A percentile compares a stretch with the other conserved stretches of the same genome.
phyloP scores from a whole-genome alignment of 768 basidiomycete species.

The Calocera cornea region DNA sequence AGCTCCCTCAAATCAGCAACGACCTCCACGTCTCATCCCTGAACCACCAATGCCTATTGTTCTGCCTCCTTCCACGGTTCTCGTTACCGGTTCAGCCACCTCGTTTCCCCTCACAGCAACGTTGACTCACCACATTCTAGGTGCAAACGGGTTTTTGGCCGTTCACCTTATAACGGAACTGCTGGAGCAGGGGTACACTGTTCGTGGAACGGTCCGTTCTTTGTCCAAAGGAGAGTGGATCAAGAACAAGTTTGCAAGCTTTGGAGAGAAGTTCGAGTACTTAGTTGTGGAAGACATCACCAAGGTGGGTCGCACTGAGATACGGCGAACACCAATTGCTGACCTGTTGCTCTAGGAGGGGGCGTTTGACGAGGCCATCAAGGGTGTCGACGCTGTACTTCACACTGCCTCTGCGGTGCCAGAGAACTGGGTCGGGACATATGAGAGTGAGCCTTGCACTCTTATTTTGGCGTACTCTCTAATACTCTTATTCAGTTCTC shows the following conservation, averaged over 20 bases:
- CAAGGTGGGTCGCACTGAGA: constrained; percentile 17
- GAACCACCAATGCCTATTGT: constrained; percentile 21
- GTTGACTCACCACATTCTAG: neutral
- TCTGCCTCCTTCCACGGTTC: constrained; percentile 7
- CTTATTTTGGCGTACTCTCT: neutral
- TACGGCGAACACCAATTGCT: too few relatives aligned
- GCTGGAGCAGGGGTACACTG: constrained; percentile 25
- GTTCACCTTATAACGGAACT: constrained; percentile 16
- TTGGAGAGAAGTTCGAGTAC: constrained; percentile 24
- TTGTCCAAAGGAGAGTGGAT: constrained; percentile 31
- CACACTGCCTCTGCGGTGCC: constrained; percentile 24
- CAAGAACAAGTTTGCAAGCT: constrained; percentile 23
- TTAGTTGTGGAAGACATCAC: constrained; percentile 33
- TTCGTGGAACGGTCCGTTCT: constrained; percentile 32
- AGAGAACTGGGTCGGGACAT: constrained; percentile 19
- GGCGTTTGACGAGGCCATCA: constrained; percentile 68
- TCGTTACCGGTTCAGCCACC: constrained; percentile 8
- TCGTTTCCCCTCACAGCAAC: neutral
- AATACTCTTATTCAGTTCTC: too few relatives aligned
- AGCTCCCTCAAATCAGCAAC: too few relatives aligned
- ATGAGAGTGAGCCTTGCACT: constrained; percentile 9
- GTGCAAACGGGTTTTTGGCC: constrained; percentile 15
- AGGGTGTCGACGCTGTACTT: constrained; percentile 30
- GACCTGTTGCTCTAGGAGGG: constrained; percentile 26
- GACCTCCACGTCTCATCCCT: too few relatives aligned